Percentiles rank a stretch among this genome's conserved stretches.
Evolutionary conservation across 805 yeast species (phyloP).

Genomic region (Spathaspora boniae): DNA sequence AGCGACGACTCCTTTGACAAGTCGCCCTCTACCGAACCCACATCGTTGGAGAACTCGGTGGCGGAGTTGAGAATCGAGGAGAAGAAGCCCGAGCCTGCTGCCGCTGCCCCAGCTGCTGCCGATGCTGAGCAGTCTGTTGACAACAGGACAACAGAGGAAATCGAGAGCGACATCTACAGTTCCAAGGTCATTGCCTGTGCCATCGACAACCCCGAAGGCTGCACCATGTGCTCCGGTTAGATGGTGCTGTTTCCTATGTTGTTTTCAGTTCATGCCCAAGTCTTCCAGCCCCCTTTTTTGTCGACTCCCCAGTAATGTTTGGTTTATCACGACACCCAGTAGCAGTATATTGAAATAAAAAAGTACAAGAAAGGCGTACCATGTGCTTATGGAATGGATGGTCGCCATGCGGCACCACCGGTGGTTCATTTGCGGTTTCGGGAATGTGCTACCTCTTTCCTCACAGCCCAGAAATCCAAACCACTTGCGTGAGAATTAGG

Average conservation of each 20-base stretch:
- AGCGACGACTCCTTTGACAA: slow-evolving; percentile 22
- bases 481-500: too few relatives aligned
- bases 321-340: background rate
- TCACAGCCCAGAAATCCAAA: too few relatives aligned
- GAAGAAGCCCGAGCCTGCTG: slow-evolving; percentile 12
- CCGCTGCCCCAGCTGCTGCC: slow-evolving; percentile 11
- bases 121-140: slow-evolving; percentile 13
- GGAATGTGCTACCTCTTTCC: too few relatives aligned
- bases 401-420: too few relatives aligned
- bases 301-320: background rate
- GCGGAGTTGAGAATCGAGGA: slow-evolving; percentile 39
- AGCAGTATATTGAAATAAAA: slow-evolving; percentile 1
- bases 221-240: slow-evolving; percentile 98
- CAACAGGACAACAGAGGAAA: slow-evolving; percentile 17
- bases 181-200: slow-evolving; percentile 96
- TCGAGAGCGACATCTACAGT: slow-evolving; percentile 80
- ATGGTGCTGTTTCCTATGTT: slow-evolving; percentile 5
- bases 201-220: slow-evolving; percentile 92
- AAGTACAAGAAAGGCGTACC: background rate
- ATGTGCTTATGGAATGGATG: slow-evolving; percentile 1
- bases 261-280: background rate
- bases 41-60: slow-evolving; percentile 44
- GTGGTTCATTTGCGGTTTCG: too few relatives aligned
- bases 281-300: too few relatives aligned
- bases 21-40: slow-evolving; percentile 37